Evolutionary conservation across 352 stramenopile species (phyloP).

Genomic region (Phytophthora tentaculata): DNA sequence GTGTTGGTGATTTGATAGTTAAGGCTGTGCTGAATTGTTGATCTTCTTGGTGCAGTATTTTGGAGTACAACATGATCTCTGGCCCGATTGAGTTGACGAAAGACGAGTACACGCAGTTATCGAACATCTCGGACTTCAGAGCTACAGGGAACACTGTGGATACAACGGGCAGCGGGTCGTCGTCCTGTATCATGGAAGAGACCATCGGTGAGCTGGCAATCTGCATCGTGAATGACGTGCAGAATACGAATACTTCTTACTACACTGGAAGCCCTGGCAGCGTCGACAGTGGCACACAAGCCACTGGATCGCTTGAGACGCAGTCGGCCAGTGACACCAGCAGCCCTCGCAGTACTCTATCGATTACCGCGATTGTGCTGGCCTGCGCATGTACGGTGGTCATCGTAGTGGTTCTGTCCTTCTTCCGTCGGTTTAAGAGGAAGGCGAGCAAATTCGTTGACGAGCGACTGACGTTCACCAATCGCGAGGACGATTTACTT

Average conservation of each 20-base stretch:
- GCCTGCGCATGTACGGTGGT: conserved; percentile 31
- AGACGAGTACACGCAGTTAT: conserved; percentile 34
- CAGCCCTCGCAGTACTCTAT: conserved; percentile 6
- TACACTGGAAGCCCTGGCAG: conserved; percentile 8
- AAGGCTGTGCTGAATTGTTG: conserved; percentile 4
- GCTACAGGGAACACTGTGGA: conserved; percentile 39
- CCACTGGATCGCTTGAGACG: conserved; percentile 24
- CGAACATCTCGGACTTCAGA: conserved; percentile 41
- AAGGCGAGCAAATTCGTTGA: conserved; percentile 46
- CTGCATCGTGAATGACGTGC: conserved; percentile 35
- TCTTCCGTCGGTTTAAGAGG: conserved; percentile 48
- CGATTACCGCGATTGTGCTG: conserved; percentile 34
- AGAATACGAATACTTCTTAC: conserved; percentile 13
- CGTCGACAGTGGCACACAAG: conserved; percentile 6
- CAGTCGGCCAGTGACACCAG: conserved; percentile 17
- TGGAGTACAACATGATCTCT: conserved; percentile 45
- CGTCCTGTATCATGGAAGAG: conserved; percentile 39
- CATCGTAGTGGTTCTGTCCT: conserved; percentile 38
- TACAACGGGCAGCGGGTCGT: conserved; percentile 15
- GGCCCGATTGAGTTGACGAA: conserved; percentile 45
- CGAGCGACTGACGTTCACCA: conserved; percentile 41
- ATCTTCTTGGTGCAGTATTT: conserved; percentile 30
- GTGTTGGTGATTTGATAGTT: not conserved
- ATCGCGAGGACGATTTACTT: conserved; percentile 37
- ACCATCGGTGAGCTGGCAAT: conserved; percentile 33